These are phyloP conservation scores for Plasmopara halstedii DNA, from an alignment of 352 stramenopile species.

Conservation along the genomic window DNA sequence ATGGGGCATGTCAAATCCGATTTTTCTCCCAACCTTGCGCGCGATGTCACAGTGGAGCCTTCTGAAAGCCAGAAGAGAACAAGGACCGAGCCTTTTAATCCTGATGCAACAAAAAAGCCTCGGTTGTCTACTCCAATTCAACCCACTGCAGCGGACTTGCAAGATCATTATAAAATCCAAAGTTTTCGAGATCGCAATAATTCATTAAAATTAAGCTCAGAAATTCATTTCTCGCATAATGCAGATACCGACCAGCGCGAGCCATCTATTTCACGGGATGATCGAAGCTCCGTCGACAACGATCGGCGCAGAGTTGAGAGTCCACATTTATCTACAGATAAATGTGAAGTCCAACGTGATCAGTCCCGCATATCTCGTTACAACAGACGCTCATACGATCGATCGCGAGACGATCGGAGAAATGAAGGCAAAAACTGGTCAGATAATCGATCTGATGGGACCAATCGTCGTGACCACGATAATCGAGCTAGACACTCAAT, in stretches of 20 bases:
- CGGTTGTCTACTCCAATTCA: constrained; percentile 5
- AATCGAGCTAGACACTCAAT: constrained; percentile 1
- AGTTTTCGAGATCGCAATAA: constrained; percentile 13
- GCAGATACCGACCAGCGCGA: constrained; percentile 3
- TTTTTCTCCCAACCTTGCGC: not conserved
- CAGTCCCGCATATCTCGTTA: constrained; percentile 11
- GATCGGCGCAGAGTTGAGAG: constrained; percentile 2
- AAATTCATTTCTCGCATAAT: not conserved
- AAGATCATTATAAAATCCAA: constrained; percentile 18
- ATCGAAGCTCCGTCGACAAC: not conserved
- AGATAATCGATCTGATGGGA: constrained; percentile 1
- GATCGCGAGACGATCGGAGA: constrained; percentile 7
- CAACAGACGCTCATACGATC: constrained; percentile 6
- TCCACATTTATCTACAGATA: constrained; percentile 2
- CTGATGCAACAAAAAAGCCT: constrained; percentile 11
- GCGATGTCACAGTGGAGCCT: constrained; percentile 5
- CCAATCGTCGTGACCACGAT: constrained; percentile 12
- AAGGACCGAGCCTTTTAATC: not conserved
- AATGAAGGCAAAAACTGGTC: not conserved
- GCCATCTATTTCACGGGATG: constrained; percentile 3
- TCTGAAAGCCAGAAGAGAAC: constrained; percentile 18
- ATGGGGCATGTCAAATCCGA: constrained; percentile 4
- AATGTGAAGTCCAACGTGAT: not conserved
- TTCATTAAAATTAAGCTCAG: constrained; percentile 3
- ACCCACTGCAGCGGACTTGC: constrained; percentile 9